These are phyloP conservation scores for Corylus avellana DNA, from an alignment of 306 rosid genomes.

Conservation along the genomic window DNA sequence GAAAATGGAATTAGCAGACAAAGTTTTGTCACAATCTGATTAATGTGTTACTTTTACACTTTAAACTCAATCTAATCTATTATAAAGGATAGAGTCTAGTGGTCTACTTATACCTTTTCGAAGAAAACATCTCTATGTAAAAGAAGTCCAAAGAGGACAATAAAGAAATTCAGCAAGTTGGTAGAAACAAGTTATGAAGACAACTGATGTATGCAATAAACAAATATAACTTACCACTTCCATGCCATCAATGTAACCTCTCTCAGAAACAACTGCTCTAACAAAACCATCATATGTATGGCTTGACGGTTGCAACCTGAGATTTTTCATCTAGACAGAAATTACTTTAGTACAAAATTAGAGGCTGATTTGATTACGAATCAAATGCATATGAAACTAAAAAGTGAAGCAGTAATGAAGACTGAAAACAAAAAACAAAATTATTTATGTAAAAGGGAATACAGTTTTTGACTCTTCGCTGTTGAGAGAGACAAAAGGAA, in stretches of 20 bases:
- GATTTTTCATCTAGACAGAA: slow-evolving; percentile 71
- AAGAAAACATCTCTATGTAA: slow-evolving; percentile 12
- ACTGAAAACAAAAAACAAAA: background rate
- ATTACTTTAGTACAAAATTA: slow-evolving; percentile 33
- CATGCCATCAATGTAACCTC: slow-evolving; percentile 53
- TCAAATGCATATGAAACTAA: background rate
- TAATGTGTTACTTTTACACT: too few relatives aligned
- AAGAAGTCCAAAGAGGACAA: background rate
- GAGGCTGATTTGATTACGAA: slow-evolving; percentile 27
- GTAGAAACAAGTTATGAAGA: slow-evolving; percentile 5
- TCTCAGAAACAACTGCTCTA: slow-evolving; percentile 54
- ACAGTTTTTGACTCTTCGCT: background rate
- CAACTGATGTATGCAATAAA: slow-evolving; percentile 21
- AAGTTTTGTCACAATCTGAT: too few relatives aligned
- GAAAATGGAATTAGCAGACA: too few relatives aligned
- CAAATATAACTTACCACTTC: slow-evolving; percentile 54
- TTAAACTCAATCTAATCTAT: too few relatives aligned
- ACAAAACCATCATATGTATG: slow-evolving; percentile 60
- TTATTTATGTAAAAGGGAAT: background rate
- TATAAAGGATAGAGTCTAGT: too few relatives aligned
- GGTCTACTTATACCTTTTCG: background rate
- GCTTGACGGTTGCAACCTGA: slow-evolving; percentile 70
- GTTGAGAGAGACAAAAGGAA: background rate
- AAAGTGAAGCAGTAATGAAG: background rate
- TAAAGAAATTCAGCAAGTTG: background rate